A percentile compares a stretch with the other conserved stretches of the same genome.
These are phyloP conservation scores for Rickenella mellea DNA, from an alignment of 768 basidiomycete genomes.

Conservation along the genomic window DNA sequence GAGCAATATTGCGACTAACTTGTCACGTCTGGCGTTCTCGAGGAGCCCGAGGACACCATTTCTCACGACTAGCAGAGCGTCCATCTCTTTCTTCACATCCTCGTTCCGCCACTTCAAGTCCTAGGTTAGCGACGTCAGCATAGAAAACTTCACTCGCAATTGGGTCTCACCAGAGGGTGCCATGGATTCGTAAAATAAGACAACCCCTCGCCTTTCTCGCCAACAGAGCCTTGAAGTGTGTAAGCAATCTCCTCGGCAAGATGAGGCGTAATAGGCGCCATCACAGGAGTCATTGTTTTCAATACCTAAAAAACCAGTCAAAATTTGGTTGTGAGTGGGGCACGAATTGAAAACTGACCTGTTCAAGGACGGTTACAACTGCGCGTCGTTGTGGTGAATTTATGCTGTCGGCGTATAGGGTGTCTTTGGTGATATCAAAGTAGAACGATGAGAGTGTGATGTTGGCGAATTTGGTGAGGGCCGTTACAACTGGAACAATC, in stretches of 20 bases:
- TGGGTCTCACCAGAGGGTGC: slow-evolving; percentile 51
- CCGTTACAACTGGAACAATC: slow-evolving; percentile 47
- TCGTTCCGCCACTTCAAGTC: slow-evolving; percentile 52
- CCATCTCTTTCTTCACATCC: slow-evolving; percentile 53
- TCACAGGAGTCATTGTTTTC: slow-evolving; percentile 52
- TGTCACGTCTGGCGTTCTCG: slow-evolving; percentile 67
- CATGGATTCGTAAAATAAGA: slow-evolving; percentile 74
- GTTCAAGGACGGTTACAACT: slow-evolving; percentile 60
- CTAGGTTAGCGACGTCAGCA: slow-evolving; percentile 15
- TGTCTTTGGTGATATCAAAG: slow-evolving; percentile 87
- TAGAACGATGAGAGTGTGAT: slow-evolving; percentile 83
- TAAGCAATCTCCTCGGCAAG: slow-evolving; percentile 82
- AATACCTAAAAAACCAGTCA: slow-evolving; percentile 38
- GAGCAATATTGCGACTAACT: slow-evolving; percentile 35
- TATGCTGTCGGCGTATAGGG: slow-evolving; percentile 63
- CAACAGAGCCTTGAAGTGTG: slow-evolving; percentile 12
- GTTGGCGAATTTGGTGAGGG: slow-evolving; percentile 71
- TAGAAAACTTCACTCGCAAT: background rate
- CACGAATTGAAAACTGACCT: slow-evolving; percentile 31
- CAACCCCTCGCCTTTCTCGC: slow-evolving; percentile 14
- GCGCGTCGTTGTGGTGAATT: slow-evolving; percentile 47
- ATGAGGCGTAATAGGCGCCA: slow-evolving; percentile 85
- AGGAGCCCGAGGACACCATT: slow-evolving; percentile 52
- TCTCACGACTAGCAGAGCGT: slow-evolving; percentile 49
- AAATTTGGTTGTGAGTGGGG: background rate